A percentile compares a stretch with the other conserved stretches of the same genome.
Conservation (phyloP, 2,329 filamentous ascomycete species). For the Hymenoscyphus salicellus region DNA sequence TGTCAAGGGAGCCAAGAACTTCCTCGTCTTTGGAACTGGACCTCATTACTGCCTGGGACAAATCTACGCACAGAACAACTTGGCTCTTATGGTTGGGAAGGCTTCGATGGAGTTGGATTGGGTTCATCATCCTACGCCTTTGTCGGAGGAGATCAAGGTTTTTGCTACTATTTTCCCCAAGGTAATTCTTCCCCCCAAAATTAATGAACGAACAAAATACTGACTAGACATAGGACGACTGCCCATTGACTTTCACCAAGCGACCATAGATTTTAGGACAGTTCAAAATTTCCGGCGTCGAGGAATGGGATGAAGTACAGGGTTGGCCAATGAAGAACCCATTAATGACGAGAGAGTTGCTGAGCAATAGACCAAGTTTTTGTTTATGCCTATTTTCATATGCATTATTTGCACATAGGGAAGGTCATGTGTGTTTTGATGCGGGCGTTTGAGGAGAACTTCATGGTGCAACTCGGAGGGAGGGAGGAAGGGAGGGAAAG, state of each 20-base stretch:
- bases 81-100: constrained; percentile 88
- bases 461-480: background rate
- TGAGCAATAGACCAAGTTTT: background rate
- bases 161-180: constrained; percentile 98
- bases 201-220: constrained; percentile 12
- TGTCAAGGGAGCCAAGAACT: constrained; percentile 83
- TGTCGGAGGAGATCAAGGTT: constrained; percentile 93
- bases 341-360: background rate
- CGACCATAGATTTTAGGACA: constrained; percentile 14
- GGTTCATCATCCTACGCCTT: constrained; percentile 79
- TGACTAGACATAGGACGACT: constrained; percentile 65
- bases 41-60: constrained; percentile 97
- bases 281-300: background rate
- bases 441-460: too few species aligned
- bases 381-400: background rate
- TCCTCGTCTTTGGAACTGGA: constrained; percentile 90
- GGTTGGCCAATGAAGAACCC: background rate
- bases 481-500: background rate
- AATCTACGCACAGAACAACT: constrained; percentile 82
- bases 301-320: background rate
- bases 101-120: constrained; percentile 83
- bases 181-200: constrained; percentile 52
- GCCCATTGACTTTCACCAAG: constrained; percentile 66
- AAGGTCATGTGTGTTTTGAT: background rate
- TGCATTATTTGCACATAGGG: constrained; percentile 9